These are phyloP conservation scores for Mucor ambiguus DNA, from an alignment of 371 early-diverging fungal genomes.

Conservation along the genomic window DNA sequence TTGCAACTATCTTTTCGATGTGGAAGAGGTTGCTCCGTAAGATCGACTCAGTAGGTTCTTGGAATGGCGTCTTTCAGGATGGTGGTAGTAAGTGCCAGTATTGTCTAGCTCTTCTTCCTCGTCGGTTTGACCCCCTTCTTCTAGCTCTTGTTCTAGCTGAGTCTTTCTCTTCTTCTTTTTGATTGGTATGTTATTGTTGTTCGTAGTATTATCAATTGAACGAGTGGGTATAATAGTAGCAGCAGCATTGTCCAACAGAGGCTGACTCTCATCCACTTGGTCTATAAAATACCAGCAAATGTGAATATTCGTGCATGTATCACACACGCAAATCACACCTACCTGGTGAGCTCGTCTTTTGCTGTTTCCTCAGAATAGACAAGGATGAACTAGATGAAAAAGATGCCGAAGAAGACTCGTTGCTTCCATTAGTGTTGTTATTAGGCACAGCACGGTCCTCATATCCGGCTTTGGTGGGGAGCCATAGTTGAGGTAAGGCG, in stretches of 20 bases:
- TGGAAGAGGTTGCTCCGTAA: constrained; percentile 26
- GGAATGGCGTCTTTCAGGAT: constrained; percentile 55
- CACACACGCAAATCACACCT: neutral
- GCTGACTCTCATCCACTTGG: constrained; percentile 9
- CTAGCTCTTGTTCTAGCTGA: constrained; percentile 5
- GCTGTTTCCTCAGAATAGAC: neutral
- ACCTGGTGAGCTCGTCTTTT: constrained; percentile 8
- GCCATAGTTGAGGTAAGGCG: constrained; percentile 76
- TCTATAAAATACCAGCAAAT: neutral
- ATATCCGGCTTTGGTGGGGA: constrained; percentile 53
- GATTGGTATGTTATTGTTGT: constrained; percentile 10
- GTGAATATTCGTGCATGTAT: neutral
- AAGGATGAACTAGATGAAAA: constrained; percentile 2
- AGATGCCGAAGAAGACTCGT: constrained; percentile 12
- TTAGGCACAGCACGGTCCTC: constrained; percentile 5
- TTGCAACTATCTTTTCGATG: neutral
- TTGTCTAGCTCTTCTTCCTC: constrained; percentile 39
- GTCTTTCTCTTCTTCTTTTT: constrained; percentile 17
- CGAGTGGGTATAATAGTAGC: constrained; percentile 12
- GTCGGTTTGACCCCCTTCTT: constrained; percentile 36
- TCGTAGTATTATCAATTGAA: constrained; percentile 9
- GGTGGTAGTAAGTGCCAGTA: constrained; percentile 56
- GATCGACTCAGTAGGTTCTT: constrained; percentile 22
- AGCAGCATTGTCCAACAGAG: constrained; percentile 12
- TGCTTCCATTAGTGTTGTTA: constrained; percentile 2